phyloP scores from a whole-genome alignment of 306 rosid genomes.

The Morella rubra region DNA sequence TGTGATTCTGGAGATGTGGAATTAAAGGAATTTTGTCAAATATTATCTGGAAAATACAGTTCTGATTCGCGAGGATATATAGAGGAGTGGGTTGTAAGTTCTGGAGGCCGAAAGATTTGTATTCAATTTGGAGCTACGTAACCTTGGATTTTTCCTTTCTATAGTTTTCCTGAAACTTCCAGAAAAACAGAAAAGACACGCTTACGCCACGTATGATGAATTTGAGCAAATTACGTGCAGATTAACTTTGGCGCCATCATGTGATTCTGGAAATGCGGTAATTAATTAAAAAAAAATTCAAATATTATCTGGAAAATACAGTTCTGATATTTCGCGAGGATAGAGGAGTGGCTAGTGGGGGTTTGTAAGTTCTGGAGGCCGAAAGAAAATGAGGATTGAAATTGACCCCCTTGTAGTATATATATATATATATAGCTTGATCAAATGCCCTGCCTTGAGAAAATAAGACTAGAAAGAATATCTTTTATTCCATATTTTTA shows the following conservation, averaged over 20 bases:
- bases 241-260: neutral
- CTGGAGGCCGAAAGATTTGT: neutral
- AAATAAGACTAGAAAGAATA: neutral
- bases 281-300: too few relatives aligned
- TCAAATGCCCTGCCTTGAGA: neutral
- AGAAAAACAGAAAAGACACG: too few relatives aligned
- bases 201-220: neutral
- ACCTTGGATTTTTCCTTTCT: too few relatives aligned
- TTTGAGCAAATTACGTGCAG: neutral
- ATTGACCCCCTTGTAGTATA: neutral
- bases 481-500: too few relatives aligned
- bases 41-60: neutral
- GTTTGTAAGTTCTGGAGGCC: neutral
- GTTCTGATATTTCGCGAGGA: neutral
- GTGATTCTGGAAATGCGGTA: neutral
- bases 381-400: neutral
- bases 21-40: neutral
- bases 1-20: neutral
- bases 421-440: neutral
- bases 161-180: neutral
- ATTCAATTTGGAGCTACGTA: too few relatives aligned
- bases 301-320: neutral
- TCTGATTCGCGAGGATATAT: neutral
- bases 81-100: neutral
- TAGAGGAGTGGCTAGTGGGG: neutral